Conservation (phyloP, 2,329 filamentous ascomycete species). For the Pezicula carpinea region DNA sequence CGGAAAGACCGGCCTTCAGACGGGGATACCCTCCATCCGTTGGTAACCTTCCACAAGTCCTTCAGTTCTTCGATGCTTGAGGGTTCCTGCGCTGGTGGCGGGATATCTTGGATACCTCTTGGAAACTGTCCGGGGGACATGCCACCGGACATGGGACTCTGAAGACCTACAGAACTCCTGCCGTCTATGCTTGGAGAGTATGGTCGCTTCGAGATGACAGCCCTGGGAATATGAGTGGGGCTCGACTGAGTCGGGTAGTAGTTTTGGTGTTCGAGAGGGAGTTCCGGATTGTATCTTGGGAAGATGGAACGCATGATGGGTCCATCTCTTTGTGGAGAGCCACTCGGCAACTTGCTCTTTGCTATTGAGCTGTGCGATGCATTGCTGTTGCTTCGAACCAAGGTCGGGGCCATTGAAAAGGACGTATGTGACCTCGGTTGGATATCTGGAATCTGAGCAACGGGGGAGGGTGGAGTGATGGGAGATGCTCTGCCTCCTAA, state of each 20-base stretch:
- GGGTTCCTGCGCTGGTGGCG: conserved; percentile 19
- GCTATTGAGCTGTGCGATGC: conserved; percentile 53
- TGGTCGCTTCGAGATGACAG: conserved; percentile 61
- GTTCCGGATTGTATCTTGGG: conserved; percentile 64
- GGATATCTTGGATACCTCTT: conserved; percentile 22
- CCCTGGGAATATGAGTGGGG: conserved; percentile 58
- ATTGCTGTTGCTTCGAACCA: conserved; percentile 44
- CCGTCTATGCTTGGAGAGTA: conserved; percentile 39
- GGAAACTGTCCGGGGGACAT: conserved; percentile 22
- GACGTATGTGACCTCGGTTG: conserved; percentile 43
- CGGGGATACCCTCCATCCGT: conserved; percentile 61
- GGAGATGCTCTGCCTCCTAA: conserved; percentile 9
- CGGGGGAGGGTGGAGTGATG: conserved; percentile 12
- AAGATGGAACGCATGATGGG: conserved; percentile 66
- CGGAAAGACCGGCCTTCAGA: conserved; percentile 56
- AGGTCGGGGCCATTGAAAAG: conserved; percentile 45
- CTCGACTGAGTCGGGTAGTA: conserved; percentile 66
- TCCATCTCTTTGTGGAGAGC: conserved; percentile 23
- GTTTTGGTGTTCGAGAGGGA: conserved; percentile 62
- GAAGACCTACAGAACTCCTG: conserved; percentile 21
- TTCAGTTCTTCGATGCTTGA: conserved; percentile 53
- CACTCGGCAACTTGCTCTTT: conserved; percentile 38
- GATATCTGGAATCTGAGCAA: conserved; percentile 20
- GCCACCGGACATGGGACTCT: conserved; percentile 22
- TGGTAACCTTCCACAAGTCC: conserved; percentile 63